Percentiles rank a stretch among this genome's conserved stretches.
phyloP scores from a whole-genome alignment of 495 filamentous ascomycete genomes.

The Podospora tetraspora region DNA sequence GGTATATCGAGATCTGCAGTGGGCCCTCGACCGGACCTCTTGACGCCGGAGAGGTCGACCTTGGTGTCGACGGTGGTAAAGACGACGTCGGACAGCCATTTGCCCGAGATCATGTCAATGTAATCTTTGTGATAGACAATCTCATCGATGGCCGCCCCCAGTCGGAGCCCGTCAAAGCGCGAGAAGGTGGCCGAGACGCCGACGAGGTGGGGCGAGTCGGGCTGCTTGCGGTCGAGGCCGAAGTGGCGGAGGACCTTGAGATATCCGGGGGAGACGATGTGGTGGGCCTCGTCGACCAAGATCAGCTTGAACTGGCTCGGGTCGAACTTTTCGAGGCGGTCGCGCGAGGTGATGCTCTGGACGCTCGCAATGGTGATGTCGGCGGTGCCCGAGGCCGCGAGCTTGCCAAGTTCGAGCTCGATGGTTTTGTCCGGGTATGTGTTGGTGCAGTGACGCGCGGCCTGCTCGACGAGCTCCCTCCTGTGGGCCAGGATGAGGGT shows the following conservation, averaged over 20 bases:
- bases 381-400: slow-evolving; percentile 65
- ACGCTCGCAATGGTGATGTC: slow-evolving; percentile 96
- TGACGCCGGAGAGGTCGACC: slow-evolving; percentile 66
- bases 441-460: slow-evolving; percentile 70
- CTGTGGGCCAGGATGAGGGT: slow-evolving; percentile 91
- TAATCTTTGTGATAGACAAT: slow-evolving; percentile 98
- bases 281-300: slow-evolving; percentile 96
- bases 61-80: slow-evolving; percentile 89
- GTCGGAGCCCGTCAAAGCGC: slow-evolving; percentile 76
- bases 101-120: slow-evolving; percentile 90
- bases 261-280: slow-evolving; percentile 83
- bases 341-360: slow-evolving; percentile 66
- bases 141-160: slow-evolving; percentile 86
- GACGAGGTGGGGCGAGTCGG: slow-evolving; percentile 64
- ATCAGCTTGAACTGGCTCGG: slow-evolving; percentile 78
- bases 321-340: slow-evolving; percentile 76
- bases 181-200: slow-evolving; percentile 94
- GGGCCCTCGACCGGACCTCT: slow-evolving; percentile 40
- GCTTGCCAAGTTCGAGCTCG: slow-evolving; percentile 84
- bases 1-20: slow-evolving; percentile 74
- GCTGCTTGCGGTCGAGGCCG: slow-evolving; percentile 51
- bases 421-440: slow-evolving; percentile 75
- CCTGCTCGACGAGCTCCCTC: slow-evolving; percentile 93
- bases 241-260: slow-evolving; percentile 69
- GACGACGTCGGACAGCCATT: slow-evolving; percentile 74